Evolutionary conservation across 1,284 basidiomycete species (phyloP).

Genomic region (Schizophyllum commune): DNA sequence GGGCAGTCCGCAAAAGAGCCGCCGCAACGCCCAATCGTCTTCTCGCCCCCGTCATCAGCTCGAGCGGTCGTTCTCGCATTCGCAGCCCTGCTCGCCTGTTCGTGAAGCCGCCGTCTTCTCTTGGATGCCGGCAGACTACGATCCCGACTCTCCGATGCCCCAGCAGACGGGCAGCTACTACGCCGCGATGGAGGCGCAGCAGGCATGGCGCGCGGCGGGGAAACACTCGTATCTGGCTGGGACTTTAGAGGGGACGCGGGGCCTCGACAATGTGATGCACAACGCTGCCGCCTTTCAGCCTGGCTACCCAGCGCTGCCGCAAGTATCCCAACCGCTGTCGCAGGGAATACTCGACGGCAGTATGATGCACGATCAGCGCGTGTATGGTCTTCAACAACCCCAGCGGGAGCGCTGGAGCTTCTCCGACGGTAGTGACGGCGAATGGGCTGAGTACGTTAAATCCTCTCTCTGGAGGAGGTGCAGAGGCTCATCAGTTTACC

Average conservation of each 20-base stretch:
- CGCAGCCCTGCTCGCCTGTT: background rate
- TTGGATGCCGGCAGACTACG: background rate
- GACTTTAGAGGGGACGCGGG: background rate
- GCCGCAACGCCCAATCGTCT: background rate
- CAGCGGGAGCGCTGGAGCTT: background rate
- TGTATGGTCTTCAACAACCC: background rate
- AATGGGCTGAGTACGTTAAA: background rate
- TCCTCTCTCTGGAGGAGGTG: background rate
- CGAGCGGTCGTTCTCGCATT: background rate
- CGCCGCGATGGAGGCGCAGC: too few relatives aligned
- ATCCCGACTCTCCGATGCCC: too few relatives aligned
- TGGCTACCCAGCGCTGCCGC: background rate
- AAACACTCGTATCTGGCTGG: background rate
- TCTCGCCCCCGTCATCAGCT: background rate
- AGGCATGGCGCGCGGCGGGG: background rate
- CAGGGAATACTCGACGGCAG: background rate
- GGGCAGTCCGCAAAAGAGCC: background rate
- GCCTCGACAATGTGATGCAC: background rate
- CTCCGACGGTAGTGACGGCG: background rate
- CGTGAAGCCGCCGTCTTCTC: background rate
- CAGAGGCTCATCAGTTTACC: background rate
- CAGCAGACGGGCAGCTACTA: background rate
- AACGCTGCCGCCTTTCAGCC: background rate
- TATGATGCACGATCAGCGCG: background rate
- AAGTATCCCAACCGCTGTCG: background rate